Evolutionary conservation across 192 early-diverging fungal genomes (phyloP), one percentile per base, ranked within the genome.

Genomic region (Diversispora epigaea): DNA sequence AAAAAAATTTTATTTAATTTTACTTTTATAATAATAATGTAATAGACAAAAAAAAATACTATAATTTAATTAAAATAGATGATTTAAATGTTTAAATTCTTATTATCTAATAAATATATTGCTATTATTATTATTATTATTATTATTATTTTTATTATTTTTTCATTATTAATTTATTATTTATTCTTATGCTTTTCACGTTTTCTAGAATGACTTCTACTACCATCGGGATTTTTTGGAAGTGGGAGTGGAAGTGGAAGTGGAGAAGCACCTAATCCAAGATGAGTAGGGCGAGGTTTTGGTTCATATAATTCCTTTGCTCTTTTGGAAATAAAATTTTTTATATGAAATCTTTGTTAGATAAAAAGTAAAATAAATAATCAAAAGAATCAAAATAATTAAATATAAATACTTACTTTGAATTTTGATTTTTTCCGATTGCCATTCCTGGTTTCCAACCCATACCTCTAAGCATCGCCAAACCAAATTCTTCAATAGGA

Each of bases 401-500:
- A 54, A 54, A 10, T 14, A 54, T 10, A 54, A 17, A 50, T 54
- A 65, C 41, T 10, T 65, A 65, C 63, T 65, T 65, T n/a, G 15
- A 43, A 7, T 22, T 43, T 17, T 65, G 63, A 65, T 65, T 65
- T 65, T 65, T 65, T 44, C 63, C 63, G 11, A 65, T 65, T 40
- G 25, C 43, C 63, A 65, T 65, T 43, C 63, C 63, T 46, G 63
- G 63, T 54, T 86, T 88, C 93, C 94, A 96, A 1, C 96, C 96
- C 92, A 96, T 94, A 0, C 96, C 96, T 14, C 93, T 84, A 62
- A 97, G 79, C 72, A 96, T 81, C 0, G 95, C 95, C 2, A 84
- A 84, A 0, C 96, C 96, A 88, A 97, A 97, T 61, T 91, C 89
- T 63, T 96, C 93, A 1, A 97, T 89, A 4, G 96, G 93, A 2